Base-by-base conservation (phyloP, 441 rosid genomes). In the Erodium chrysanthum region DNA sequence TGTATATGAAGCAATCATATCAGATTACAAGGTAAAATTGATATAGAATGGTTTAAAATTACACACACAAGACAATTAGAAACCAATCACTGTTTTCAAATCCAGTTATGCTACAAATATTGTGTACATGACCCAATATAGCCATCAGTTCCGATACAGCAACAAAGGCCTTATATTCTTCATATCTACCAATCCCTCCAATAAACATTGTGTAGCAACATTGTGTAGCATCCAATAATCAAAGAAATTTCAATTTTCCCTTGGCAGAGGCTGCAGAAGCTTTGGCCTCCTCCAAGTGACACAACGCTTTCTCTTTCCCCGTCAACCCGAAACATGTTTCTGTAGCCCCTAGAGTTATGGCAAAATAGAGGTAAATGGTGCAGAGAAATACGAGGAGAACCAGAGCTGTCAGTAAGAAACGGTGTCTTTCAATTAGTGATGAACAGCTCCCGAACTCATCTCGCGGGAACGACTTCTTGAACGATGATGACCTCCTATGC, bases 381-480 rank as follows among this genome's bases (percentile, higher is more conserved):
- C 96, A 93, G 63, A 91, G 87, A 69, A 89, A 87, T n/a, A 78
- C 76, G 80, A 93, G 78, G 42, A 93, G 92, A 68, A 67, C 73
- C 72, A 89, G 74, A 65, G 96, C 95, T 1, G 91, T 85, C 77
- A 91, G 77, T 60, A 91, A 94, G 76, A 84, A 93, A 0, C 92
- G 86, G 70, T 93, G 97, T 72, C 98, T 80, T 70, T 81, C 82
- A 15, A 81, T 22, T 2, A 93, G 84, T 4, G 95, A 71, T 0
- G 97, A 85, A 74, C 89, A 93, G 83, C 89, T 89, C 58, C 94
- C 96, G 68, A 81, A 71, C 68, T 93, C 98, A 48, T 87, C 96
- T 72, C 85, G 81, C 1, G 75, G 77, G 60, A 84, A 83, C 64
- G 76, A 87, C 76, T 77, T 93, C 80, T 88, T 79, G 60, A 82